phyloP scores from a whole-genome alignment of 2,329 filamentous ascomycete species.

The Immersiporthe knoxdaviesiana region DNA sequence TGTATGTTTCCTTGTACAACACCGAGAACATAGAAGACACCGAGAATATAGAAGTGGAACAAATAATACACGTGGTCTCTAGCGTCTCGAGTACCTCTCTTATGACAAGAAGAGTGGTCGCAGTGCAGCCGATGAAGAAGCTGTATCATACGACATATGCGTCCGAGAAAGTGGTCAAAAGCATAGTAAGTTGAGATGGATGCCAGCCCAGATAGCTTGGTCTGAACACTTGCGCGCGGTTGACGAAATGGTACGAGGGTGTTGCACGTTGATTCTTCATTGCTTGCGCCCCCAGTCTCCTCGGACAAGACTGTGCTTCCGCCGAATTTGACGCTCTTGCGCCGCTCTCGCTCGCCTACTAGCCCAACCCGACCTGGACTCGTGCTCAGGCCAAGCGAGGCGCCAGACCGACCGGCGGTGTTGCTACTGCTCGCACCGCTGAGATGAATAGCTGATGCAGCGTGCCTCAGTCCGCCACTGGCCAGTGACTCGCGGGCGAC shows the following conservation, averaged over 20 bases:
- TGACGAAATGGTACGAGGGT: background rate
- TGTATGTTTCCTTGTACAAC: background rate
- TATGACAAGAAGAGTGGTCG: background rate
- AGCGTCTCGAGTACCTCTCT: background rate
- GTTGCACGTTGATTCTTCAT: background rate
- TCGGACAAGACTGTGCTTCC: slow-evolving; percentile 35
- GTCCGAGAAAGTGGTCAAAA: too few species aligned
- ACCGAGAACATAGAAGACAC: background rate
- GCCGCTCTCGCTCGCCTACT: slow-evolving; percentile 53
- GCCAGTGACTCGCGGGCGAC: slow-evolving; percentile 55
- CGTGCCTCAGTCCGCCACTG: slow-evolving; percentile 28
- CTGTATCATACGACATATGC: background rate
- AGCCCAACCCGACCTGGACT: slow-evolving; percentile 48
- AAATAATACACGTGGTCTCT: background rate
- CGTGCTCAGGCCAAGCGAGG: slow-evolving; percentile 48
- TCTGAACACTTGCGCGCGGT: background rate
- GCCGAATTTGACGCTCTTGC: slow-evolving; percentile 68
- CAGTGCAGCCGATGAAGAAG: too few species aligned
- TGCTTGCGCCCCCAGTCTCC: background rate
- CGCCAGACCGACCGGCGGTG: slow-evolving; percentile 14
- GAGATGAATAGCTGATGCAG: slow-evolving; percentile 2
- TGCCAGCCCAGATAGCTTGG: background rate
- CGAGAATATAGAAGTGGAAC: background rate
- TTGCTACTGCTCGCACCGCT: slow-evolving; percentile 31
- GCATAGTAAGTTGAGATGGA: background rate